A percentile compares a stretch with the other conserved stretches of the same genome.
Conservation (phyloP, 2,329 filamentous ascomycete genomes). For the Talaromyces sp. region DNA sequence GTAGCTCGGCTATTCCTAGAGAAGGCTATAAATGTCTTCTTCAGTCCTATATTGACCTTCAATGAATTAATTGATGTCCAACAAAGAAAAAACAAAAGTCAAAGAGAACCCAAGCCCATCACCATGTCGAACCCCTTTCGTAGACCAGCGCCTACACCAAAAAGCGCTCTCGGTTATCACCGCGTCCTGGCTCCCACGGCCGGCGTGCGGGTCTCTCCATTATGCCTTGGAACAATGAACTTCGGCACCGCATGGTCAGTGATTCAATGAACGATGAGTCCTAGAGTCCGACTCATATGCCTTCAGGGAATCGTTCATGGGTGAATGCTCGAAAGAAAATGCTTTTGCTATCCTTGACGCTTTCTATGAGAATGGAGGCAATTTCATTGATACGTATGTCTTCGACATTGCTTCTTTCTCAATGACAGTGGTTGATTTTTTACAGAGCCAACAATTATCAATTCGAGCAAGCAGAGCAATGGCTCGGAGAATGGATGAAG, state of each 20-base stretch:
- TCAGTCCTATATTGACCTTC: not conserved
- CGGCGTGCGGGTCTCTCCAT: constrained; percentile 62
- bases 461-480: constrained; percentile 59
- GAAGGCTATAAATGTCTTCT: not conserved
- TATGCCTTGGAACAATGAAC: constrained; percentile 45
- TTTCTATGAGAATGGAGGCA: constrained; percentile 64
- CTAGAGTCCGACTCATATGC: not conserved
- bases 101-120: not conserved
- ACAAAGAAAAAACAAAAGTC: not conserved
- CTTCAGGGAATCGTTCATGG: constrained; percentile 51
- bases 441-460: constrained; percentile 63
- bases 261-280: not conserved
- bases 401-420: not conserved
- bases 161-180: constrained; percentile 62
- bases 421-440: not conserved
- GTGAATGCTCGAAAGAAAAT: constrained; percentile 61
- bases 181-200: constrained; percentile 65
- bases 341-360: constrained; percentile 64
- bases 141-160: constrained; percentile 21
- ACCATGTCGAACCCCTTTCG: not conserved
- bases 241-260: constrained; percentile 38
- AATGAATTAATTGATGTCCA: not conserved
- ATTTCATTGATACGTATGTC: constrained; percentile 65
- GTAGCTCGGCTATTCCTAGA: not conserved
- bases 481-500: constrained; percentile 70